These are phyloP conservation scores for Saksenaea vasiformis DNA, from an alignment of 371 early-diverging fungal species.

Conservation along the genomic window DNA sequence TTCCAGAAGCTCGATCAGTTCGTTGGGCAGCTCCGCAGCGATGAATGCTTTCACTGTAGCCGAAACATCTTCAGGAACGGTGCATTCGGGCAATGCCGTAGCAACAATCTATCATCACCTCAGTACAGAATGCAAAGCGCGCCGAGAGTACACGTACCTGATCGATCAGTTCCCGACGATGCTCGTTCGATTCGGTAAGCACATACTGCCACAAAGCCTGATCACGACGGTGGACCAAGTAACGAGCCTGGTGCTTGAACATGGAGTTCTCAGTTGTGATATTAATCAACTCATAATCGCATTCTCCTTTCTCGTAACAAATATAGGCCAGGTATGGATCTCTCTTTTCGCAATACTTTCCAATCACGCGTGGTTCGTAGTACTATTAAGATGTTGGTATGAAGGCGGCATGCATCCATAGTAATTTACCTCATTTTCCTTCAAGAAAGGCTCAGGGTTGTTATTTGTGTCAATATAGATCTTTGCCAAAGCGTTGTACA, in stretches of 20 bases:
- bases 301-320: conserved; percentile 94
- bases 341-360: conserved; percentile 97
- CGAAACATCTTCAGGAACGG: conserved; percentile 96
- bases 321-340: conserved; percentile 96
- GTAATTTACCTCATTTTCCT: conserved; percentile 72
- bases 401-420: not conserved
- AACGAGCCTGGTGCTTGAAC: conserved; percentile 98
- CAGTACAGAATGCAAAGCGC: not conserved
- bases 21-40: conserved; percentile 93
- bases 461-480: conserved; percentile 99
- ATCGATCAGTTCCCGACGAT: conserved; percentile 90
- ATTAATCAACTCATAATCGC: conserved; percentile 90
- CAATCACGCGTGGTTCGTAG: conserved; percentile 90
- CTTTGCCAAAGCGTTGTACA: conserved; percentile 97
- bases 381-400: conserved; percentile 32
- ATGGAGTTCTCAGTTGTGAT: conserved; percentile 96
- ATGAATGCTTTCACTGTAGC: conserved; percentile 97
- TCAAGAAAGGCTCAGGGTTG: conserved; percentile 95
- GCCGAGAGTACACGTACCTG: conserved; percentile 55
- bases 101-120: conserved; percentile 57
- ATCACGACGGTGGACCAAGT: conserved; percentile 90
- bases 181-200: conserved; percentile 75
- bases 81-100: conserved; percentile 92
- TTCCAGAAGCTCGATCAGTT: conserved; percentile 95
- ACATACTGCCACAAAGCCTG: conserved; percentile 85